A percentile compares a stretch with the other conserved stretches of the same genome.
Evolutionary conservation across 2,329 filamentous ascomycete species (phyloP).

Genomic region (Paraphaeosphaeria minitans): DNA sequence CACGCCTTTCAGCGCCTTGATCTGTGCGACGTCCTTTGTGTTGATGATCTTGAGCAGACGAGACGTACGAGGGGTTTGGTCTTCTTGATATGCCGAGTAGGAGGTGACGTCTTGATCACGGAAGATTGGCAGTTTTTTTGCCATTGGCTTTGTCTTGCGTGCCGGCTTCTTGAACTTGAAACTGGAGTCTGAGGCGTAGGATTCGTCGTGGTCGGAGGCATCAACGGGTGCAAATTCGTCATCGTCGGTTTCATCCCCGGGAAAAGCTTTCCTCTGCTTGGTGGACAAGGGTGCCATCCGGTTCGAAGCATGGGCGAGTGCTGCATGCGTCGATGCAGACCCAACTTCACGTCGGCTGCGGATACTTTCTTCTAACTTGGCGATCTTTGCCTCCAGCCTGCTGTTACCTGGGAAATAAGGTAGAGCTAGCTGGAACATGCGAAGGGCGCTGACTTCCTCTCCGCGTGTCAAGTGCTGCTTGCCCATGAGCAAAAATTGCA

Average conservation of each 20-base stretch:
- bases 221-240: constrained; percentile 50
- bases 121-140: constrained; percentile 46
- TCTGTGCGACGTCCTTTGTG: constrained; percentile 69
- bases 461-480: constrained; percentile 87
- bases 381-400: constrained; percentile 68
- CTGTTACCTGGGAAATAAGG: constrained; percentile 85
- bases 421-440: constrained; percentile 83
- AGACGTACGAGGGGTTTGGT: constrained; percentile 62
- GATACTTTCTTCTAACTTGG: constrained; percentile 58
- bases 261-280: constrained; percentile 27
- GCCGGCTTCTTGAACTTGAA: constrained; percentile 45
- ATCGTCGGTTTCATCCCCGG: constrained; percentile 41
- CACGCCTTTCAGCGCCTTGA: constrained; percentile 71
- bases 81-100: constrained; percentile 17
- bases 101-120: constrained; percentile 31
- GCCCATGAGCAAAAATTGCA: constrained; percentile 86
- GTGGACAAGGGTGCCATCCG: constrained; percentile 45
- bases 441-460: constrained; percentile 76
- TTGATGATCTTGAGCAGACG: constrained; percentile 74
- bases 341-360: constrained; percentile 45
- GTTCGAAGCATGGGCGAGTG: constrained; percentile 25
- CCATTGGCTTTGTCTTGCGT: constrained; percentile 39
- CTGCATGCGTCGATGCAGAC: neutral
- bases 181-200: constrained; percentile 45
- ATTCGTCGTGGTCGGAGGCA: constrained; percentile 45